Evolutionary conservation across 2,329 filamentous ascomycete genomes (phyloP).

Genomic region (Epichloe bromicola): DNA sequence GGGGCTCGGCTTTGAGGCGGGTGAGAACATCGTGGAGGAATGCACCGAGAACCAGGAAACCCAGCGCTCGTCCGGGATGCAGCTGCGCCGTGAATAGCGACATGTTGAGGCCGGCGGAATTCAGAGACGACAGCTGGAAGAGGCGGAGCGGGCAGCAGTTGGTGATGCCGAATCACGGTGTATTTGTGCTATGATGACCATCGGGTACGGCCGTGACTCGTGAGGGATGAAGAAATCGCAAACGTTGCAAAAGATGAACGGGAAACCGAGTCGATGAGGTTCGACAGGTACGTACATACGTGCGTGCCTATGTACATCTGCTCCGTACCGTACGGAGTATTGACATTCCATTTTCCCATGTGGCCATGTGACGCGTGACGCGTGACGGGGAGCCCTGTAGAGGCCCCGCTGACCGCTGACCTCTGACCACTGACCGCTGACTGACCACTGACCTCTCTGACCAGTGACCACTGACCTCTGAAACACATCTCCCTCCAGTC

Average conservation of each 20-base stretch:
- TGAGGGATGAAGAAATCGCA: neutral
- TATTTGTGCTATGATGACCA: neutral
- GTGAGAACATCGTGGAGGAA: conserved; percentile 84
- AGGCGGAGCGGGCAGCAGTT: neutral
- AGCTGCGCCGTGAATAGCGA: conserved; percentile 48
- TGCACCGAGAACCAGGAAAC: conserved; percentile 68
- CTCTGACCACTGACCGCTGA: too few species aligned
- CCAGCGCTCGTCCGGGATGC: conserved; percentile 51
- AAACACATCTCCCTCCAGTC: too few species aligned
- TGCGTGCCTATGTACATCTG: too few species aligned
- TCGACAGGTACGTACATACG: too few species aligned
- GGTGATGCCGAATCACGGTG: neutral
- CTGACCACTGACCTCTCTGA: too few species aligned
- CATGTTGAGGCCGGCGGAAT: conserved; percentile 17
- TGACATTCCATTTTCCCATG: neutral
- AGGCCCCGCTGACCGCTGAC: too few species aligned
- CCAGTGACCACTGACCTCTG: too few species aligned
- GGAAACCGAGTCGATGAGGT: neutral
- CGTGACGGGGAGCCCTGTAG: neutral
- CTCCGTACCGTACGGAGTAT: too few species aligned
- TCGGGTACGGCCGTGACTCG: neutral
- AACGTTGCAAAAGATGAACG: neutral
- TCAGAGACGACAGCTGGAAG: neutral
- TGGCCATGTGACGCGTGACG: conserved; percentile 5
- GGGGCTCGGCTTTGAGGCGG: conserved; percentile 75